Evolutionary conservation across 345 rosid species (phyloP).

Genomic region (Eucalyptus polyanthemos): DNA sequence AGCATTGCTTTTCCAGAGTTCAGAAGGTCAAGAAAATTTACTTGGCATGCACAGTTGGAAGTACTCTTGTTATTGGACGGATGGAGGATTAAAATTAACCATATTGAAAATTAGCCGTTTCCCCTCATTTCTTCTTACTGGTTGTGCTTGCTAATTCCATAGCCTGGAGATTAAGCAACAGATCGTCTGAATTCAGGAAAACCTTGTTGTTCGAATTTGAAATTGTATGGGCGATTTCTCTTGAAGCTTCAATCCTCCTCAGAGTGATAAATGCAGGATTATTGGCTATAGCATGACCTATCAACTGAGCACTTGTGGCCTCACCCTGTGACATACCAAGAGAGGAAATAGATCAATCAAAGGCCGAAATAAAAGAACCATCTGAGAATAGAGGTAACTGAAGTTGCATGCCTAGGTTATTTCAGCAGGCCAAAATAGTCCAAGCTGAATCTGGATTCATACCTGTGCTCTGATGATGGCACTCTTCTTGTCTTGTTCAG

Average conservation of each 20-base stretch:
- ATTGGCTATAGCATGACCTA: conserved; percentile 91
- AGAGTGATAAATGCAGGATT: conserved; percentile 93
- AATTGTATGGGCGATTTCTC: conserved; percentile 89
- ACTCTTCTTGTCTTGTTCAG: conserved; percentile 91
- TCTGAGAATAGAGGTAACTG: neutral
- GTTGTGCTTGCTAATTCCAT: conserved; percentile 31
- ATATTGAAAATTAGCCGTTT: neutral
- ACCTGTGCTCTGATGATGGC: conserved; percentile 93
- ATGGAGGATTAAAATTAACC: neutral
- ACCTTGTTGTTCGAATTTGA: conserved; percentile 69
- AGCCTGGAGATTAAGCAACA: conserved; percentile 77
- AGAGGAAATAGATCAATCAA: neutral
- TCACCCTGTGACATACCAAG: conserved; percentile 55
- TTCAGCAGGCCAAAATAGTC: neutral
- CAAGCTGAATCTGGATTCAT: neutral
- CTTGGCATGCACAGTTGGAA: neutral
- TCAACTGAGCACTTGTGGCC: conserved; percentile 93
- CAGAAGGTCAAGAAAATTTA: neutral
- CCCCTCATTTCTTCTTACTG: conserved; percentile 25
- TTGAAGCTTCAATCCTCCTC: conserved; percentile 87
- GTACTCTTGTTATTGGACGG: neutral
- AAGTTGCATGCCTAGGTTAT: neutral
- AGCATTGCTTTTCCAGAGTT: neutral
- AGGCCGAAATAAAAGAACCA: neutral
- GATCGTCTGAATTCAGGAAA: conserved; percentile 58